Base-by-base conservation (phyloP, 2,329 filamentous ascomycete species). In the Chaetomium globosum region DNA sequence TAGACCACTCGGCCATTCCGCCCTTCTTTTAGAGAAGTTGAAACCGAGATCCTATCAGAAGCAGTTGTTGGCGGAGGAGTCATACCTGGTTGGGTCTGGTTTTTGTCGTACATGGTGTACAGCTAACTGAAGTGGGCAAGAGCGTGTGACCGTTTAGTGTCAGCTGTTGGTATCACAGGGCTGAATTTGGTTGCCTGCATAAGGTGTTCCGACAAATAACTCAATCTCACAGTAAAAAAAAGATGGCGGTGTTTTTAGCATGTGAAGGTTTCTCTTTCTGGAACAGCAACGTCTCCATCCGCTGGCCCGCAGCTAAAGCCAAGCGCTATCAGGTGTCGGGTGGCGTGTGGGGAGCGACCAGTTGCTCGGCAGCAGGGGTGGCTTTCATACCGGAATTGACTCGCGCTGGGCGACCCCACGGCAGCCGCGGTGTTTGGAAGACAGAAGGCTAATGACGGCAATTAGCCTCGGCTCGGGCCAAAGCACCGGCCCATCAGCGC, bases 401-500 rank as follows among this genome's bases (percentile, higher is more conserved):
- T 43, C 12, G 36, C 36, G 43, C 13, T 8, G 58, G 51, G 49
- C 46, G 48, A 48, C 66, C 66, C 63, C 66, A 65, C 60, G 63
- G 57, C 57, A 63, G 33, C 63, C 59, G 63, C 60, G 61, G 65
- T 52, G 59, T 10, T 56, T 33, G 53, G 31, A 33, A 21, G 51
- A 59, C 52, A 33, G 21, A 63, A 66, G 59, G 65, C 59, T 67
- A 68, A 66, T 65, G 68, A 59, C 66, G 67, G 67, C 65, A 68
- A 68, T 69, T 70, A 70, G 66, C 70, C 71, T 73, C 71, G 71
- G 65, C 65, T 71, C 68, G 71, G 71, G 60, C 69, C 61, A 71
- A 55, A 64, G 70, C 64, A 64, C 60, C 68, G 56, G 54, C 62
- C 46, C 46, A 57, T 31, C 49, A 48, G 6, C 9, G 12, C 19